Base-by-base conservation (phyloP, 441 rosid species). In the Croton laevigatus region DNA sequence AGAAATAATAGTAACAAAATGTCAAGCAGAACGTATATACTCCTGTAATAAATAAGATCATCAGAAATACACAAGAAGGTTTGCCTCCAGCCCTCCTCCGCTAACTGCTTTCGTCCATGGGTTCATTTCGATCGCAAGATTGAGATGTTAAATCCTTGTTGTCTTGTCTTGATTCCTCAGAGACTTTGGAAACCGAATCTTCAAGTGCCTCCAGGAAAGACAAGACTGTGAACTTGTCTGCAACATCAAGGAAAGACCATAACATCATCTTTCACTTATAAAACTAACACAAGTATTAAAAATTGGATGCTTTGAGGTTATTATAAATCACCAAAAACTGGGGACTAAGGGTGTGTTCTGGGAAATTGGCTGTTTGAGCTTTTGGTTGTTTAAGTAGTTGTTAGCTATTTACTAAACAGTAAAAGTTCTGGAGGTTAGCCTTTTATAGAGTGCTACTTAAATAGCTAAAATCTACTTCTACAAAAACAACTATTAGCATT, bases 121-220 rank as follows among this genome's bases (percentile, higher is more conserved):
- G 81, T 22, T 85, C 87, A 16, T 67, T 82, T 14, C 60, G 68
- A 57, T 82, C 76, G 66, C 85, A 79, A 19, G 87, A 77, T 54
- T 72, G 84, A 36, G 86, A 75, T 71, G 68, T 74, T 66, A 79
- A 44, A 73, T 85, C 85, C 75, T 80, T 69, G 59, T 86, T 81
- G 10, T 82, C 85, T 44, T 46, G 77, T 66, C 71, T 75, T 10
- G 82, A 58, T 52, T 74, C 84, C 19, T 78, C 88, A 0, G 78
- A 49, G 19, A 54, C 68, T 53, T 68, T 71, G 32, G 85, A 78
- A 70, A 90, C 94, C 0, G 99, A 88, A 76, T 92, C 99, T 78
- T 92, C 97, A 10, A 94, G 96, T 34, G 98, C 99, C 87, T 94
- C 99, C 0, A 94, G 98, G 78, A 94, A 94, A 48, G 98, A 90